phyloP scores from a whole-genome alignment of 1,284 basidiomycete genomes.

The Papiliotrema flavescens region DNA sequence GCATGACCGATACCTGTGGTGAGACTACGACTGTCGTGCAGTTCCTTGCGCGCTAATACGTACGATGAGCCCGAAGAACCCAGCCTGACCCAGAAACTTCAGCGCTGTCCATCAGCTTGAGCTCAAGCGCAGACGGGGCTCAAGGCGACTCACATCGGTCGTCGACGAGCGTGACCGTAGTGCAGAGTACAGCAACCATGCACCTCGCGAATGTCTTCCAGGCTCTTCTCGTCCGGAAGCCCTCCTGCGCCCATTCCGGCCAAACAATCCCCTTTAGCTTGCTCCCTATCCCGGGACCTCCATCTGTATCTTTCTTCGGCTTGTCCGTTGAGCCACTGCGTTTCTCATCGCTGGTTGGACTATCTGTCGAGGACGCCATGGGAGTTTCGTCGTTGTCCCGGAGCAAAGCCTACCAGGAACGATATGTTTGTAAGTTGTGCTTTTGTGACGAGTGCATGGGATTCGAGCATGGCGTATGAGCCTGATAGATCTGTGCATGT shows the following conservation, averaged over 20 bases:
- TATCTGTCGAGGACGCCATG: too few relatives aligned
- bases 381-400: too few relatives aligned
- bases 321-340: background rate
- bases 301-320: background rate
- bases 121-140: too few relatives aligned
- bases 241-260: slow-evolving; percentile 25
- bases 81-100: slow-evolving; percentile 27
- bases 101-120: slow-evolving; percentile 19
- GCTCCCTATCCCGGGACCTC: background rate
- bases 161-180: slow-evolving; percentile 34
- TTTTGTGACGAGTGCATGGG: too few relatives aligned
- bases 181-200: slow-evolving; percentile 34
- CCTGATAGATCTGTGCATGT: too few relatives aligned
- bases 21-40: background rate
- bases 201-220: slow-evolving; percentile 45
- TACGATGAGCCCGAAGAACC: slow-evolving; percentile 40
- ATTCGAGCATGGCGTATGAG: too few relatives aligned
- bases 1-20: slow-evolving; percentile 26
- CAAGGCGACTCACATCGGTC: slow-evolving; percentile 22
- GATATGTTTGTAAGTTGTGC: too few relatives aligned
- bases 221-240: slow-evolving; percentile 21
- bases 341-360: too few relatives aligned
- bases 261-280: slow-evolving; percentile 7
- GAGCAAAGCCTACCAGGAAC: too few relatives aligned
- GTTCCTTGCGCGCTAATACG: background rate